These are phyloP conservation scores for Mycena latifolia DNA, from an alignment of 768 basidiomycete species.

Conservation along the genomic window DNA sequence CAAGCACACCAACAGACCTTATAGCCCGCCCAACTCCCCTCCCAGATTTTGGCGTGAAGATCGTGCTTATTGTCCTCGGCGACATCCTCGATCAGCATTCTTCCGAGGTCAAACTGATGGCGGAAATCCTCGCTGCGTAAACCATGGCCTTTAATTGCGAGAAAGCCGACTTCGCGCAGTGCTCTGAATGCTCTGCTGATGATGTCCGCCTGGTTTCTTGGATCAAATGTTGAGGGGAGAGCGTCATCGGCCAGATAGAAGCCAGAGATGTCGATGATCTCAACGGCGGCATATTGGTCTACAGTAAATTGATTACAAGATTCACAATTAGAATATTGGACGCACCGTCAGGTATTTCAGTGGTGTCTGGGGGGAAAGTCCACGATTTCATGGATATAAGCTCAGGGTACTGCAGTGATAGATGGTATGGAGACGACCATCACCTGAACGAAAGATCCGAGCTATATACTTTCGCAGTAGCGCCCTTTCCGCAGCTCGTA, in stretches of 20 bases:
- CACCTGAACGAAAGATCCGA: too few relatives aligned
- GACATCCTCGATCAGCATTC: conserved; percentile 27
- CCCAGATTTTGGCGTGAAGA: conserved; percentile 30
- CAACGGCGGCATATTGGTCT: conserved; percentile 30
- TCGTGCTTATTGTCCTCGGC: conserved; percentile 27
- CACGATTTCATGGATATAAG: conserved; percentile 17
- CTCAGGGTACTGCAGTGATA: conserved; percentile 5
- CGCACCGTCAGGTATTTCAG: conserved; percentile 14
- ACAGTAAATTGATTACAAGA: conserved; percentile 2
- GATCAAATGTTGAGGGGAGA: conserved; percentile 15
- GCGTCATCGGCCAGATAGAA: conserved; percentile 25
- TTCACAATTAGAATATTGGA: conserved; percentile 2
- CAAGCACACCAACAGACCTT: conserved; percentile 25
- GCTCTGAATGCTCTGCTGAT: conserved; percentile 26
- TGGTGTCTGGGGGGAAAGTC: conserved; percentile 16
- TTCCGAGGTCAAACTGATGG: conserved; percentile 33
- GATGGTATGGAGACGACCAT: too few relatives aligned
- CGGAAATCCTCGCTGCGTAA: conserved; percentile 29
- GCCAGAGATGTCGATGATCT: conserved; percentile 32
- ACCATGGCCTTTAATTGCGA: conserved; percentile 35
- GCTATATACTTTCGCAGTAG: too few relatives aligned
- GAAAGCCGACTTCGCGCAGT: conserved; percentile 29
- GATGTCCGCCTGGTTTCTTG: conserved; percentile 14
- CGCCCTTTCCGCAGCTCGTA: too few relatives aligned
- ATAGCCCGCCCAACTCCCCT: conserved; percentile 36